These are phyloP conservation scores for Fagopyrum homotropicum DNA, from an alignment of 148 eudicot genomes.

Conservation along the genomic window DNA sequence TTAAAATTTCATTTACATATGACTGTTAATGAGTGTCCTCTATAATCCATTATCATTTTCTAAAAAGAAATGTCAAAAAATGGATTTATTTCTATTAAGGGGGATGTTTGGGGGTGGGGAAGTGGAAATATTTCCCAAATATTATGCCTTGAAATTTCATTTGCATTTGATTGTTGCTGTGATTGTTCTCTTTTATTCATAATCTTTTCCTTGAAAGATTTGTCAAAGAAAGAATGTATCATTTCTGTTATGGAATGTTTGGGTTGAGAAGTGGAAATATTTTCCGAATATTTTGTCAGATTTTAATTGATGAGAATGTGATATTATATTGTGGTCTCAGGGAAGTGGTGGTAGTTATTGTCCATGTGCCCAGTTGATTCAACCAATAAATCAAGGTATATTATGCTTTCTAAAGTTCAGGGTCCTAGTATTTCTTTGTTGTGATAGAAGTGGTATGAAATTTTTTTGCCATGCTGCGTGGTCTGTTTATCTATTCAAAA, in stretches of 20 bases:
- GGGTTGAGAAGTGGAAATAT: not conserved
- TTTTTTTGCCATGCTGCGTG: not conserved
- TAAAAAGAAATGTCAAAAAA: too few relatives aligned
- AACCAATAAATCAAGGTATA: slow-evolving; percentile 20
- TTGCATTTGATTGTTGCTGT: too few relatives aligned
- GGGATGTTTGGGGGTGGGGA: too few relatives aligned
- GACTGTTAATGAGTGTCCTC: too few relatives aligned
- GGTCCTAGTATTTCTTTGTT: not conserved
- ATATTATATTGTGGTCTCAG: slow-evolving; percentile 29
- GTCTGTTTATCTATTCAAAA: not conserved
- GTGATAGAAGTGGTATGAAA: not conserved
- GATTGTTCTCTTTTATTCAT: not conserved
- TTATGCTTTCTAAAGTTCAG: not conserved
- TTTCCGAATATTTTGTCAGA: not conserved
- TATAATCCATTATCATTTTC: too few relatives aligned
- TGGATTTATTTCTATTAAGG: too few relatives aligned
- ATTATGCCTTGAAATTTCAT: not conserved
- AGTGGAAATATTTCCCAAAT: not conserved
- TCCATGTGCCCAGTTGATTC: slow-evolving; percentile 43
- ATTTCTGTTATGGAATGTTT: not conserved
- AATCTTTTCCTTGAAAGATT: not conserved
- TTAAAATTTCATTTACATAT: not conserved
- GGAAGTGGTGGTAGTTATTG: slow-evolving; percentile 33
- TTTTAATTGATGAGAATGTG: not conserved
- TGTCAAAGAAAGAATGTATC: not conserved